Conservation (phyloP, 2,329 filamentous ascomycete species). For the Trichoderma citrinoviride region DNA sequence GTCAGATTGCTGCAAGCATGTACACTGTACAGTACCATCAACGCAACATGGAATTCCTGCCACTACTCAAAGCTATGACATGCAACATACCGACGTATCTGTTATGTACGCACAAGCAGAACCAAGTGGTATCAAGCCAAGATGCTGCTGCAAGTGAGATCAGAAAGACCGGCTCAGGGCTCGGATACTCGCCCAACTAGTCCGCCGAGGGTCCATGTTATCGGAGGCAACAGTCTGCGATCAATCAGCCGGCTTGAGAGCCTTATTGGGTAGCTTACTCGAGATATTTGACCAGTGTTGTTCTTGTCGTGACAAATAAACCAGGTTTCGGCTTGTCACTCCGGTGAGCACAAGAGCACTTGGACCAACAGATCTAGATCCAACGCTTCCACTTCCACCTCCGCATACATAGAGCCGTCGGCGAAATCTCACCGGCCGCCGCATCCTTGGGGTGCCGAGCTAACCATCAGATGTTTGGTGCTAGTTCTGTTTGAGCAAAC, state of each 20-base stretch:
- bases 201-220: background rate
- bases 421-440: no score
- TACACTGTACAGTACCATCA: background rate
- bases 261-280: background rate
- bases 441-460: no score
- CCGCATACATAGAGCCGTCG: no score
- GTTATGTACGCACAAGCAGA: background rate
- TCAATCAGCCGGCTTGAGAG: background rate
- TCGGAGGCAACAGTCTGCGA: slow-evolving; percentile 16
- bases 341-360: background rate
- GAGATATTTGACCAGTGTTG: background rate
- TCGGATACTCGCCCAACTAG: background rate
- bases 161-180: background rate
- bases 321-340: background rate
- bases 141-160: background rate
- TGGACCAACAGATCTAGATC: no score
- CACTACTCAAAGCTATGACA: background rate
- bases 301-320: background rate
- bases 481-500: background rate
- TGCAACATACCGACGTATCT: background rate
- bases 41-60: background rate
- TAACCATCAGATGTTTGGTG: background rate
- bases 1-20: background rate
- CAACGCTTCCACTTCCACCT: no score
- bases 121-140: background rate